Base-by-base conservation (phyloP, 2,329 filamentous ascomycete species). In the Huntiella moniliformis region DNA sequence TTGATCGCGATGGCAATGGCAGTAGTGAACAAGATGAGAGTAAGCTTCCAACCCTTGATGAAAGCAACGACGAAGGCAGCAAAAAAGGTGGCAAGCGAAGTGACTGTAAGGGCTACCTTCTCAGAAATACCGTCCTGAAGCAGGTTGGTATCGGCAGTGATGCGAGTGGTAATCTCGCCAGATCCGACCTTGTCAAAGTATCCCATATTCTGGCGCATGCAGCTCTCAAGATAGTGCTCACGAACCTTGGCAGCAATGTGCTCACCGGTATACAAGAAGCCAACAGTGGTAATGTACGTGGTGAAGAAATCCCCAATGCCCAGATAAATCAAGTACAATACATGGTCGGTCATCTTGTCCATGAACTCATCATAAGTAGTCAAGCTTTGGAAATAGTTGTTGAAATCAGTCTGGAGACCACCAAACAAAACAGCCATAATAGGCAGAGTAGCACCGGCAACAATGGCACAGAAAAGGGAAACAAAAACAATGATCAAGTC, bases 71-170 rank as follows among this genome's bases (percentile, higher is more conserved):
- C 67, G 53, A 94, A 94, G 12, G 86, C 85, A 0, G 87, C 78
- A 46, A 93, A 64, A 56, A 96, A 96, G 6, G 84, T 87, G 1
- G 86, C 76, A 3, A 86, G 42, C 10, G 83, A 82, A 11, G 77
- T 75, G 47, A 93, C 58, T 0, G 83, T 86, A 52, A 94, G 64
- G 11, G 76, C 77, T 38, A 93, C 73, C 65, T 94, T 94, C 60
- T 93, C 84, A 0, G 84, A 92, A 39, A 98, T 85, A 47, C 86
- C 88, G 53, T 93, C 87, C 60, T 95, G 88, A 47, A 96, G 79
- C 45, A 93, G 67, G 56, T 94, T 95, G 38, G 85, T 93, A 59
- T 96, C 88, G 8, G 87, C 80, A 0, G 88, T 96, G 54, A 95
- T 94, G 52, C 87, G 79, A 1, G 87, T 94, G 0, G 87, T 94